Evolutionary conservation across 805 yeast genomes (phyloP).

Genomic region (Wickerhamomyces tratensis): DNA sequence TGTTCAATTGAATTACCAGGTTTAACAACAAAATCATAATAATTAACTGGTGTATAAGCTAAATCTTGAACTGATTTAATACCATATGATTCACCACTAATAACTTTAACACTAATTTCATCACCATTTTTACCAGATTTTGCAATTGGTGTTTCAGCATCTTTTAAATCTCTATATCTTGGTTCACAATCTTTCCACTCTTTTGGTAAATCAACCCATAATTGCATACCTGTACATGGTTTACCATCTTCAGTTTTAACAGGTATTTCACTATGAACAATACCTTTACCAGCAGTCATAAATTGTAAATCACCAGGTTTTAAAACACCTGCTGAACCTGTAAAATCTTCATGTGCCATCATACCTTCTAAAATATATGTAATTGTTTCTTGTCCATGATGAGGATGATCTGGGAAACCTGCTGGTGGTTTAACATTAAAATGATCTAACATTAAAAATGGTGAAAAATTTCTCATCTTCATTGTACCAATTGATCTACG

Average conservation of each 20-base stretch:
- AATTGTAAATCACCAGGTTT: conserved; percentile 82
- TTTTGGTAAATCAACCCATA: conserved; percentile 81
- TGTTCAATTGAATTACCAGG: conserved; percentile 62
- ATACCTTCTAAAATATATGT: conserved; percentile 57
- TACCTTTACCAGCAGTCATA: conserved; percentile 89
- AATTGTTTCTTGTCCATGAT: conserved; percentile 76
- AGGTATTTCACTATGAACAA: conserved; percentile 84
- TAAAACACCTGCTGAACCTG: conserved; percentile 72
- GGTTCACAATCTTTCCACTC: conserved; percentile 55
- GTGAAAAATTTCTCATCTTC: conserved; percentile 64
- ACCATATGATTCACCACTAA: conserved; percentile 71
- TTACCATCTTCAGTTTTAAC: conserved; percentile 38
- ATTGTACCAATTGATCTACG: conserved; percentile 71
- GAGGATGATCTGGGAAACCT: conserved; percentile 83
- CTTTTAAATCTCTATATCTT: conserved; percentile 67
- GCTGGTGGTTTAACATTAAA: conserved; percentile 53
- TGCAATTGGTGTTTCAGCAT: conserved; percentile 62
- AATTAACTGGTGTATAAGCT: conserved; percentile 76
- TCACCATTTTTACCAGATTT: conserved; percentile 43
- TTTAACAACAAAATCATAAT: conserved; percentile 53
- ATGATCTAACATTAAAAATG: conserved; percentile 77
- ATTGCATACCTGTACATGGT: conserved; percentile 61
- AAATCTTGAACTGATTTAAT: conserved; percentile 63
- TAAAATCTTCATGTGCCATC: conserved; percentile 78
- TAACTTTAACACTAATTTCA: conserved; percentile 50